These are phyloP conservation scores for Polytrichum formosum DNA, from an alignment of 225 moss, liverwort and hornwort species.

Conservation along the genomic window DNA sequence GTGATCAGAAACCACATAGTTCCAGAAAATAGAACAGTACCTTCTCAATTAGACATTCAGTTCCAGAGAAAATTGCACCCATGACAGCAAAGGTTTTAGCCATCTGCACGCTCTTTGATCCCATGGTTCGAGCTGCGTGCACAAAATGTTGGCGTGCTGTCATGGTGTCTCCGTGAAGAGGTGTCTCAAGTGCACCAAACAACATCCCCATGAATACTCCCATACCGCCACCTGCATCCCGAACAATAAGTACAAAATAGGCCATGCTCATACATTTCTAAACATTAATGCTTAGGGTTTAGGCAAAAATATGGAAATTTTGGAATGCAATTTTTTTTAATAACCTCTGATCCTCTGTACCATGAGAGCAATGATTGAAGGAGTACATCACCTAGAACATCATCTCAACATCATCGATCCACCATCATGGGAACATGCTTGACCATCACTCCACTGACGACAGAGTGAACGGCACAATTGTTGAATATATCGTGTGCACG, in stretches of 20 bases:
- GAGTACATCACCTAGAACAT: too few species aligned
- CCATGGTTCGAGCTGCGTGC: constrained; percentile 79
- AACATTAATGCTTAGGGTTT: too few species aligned
- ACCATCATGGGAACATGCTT: constrained; percentile 3
- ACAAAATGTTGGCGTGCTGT: constrained; percentile 81
- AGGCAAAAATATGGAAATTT: too few species aligned
- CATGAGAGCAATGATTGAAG: too few species aligned
- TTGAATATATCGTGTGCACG: constrained; percentile 93
- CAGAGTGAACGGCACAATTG: constrained; percentile 92
- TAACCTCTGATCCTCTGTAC: too few species aligned
- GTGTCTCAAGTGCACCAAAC: constrained; percentile 94
- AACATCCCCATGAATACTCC: constrained; percentile 96
- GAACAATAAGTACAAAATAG: not conserved
- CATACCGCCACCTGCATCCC: constrained; percentile 79
- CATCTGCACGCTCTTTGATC: constrained; percentile 83
- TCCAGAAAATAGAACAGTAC: constrained; percentile 13
- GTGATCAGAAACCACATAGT: too few species aligned
- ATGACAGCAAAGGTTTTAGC: constrained; percentile 91
- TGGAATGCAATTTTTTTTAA: too few species aligned
- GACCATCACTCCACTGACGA: constrained; percentile 90
- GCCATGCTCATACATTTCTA: not conserved
- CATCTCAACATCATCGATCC: too few species aligned
- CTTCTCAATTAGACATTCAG: constrained; percentile 90
- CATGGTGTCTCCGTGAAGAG: constrained; percentile 82
- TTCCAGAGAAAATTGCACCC: constrained; percentile 95